phyloP scores from a whole-genome alignment of 139 green algal genomes.

The Picochlorum sp. region DNA sequence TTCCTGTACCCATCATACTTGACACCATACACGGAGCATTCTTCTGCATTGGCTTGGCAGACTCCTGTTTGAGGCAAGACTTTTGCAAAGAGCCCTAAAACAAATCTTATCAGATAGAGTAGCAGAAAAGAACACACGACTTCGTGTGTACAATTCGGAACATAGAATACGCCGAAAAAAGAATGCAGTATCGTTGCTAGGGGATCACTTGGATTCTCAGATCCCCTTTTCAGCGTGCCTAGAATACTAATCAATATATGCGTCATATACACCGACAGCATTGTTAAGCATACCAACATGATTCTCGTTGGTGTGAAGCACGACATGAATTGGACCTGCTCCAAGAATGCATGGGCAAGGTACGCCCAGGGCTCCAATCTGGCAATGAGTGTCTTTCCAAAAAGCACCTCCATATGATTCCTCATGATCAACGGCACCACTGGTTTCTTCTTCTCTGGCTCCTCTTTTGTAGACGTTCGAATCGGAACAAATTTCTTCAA shows the following conservation, averaged over 20 bases:
- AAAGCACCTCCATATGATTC: constrained; percentile 8
- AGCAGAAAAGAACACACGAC: constrained; percentile 18
- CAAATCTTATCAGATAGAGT: constrained; percentile 7
- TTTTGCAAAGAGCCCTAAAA: constrained; percentile 15
- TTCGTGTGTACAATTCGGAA: constrained; percentile 17
- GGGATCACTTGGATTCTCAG: constrained; percentile 13
- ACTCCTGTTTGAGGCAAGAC: constrained; percentile 7
- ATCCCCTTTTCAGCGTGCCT: constrained; percentile 10
- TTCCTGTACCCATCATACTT: constrained; percentile 33
- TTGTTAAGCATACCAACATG: constrained; percentile 6
- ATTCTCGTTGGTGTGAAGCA: background rate
- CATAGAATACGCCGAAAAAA: constrained; percentile 19
- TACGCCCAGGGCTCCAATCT: constrained; percentile 19
- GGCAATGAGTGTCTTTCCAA: background rate
- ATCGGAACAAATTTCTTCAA: background rate
- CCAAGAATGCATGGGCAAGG: constrained; percentile 9
- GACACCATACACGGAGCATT: constrained; percentile 8
- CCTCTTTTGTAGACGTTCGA: background rate
- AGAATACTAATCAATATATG: constrained; percentile 20
- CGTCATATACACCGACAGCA: constrained; percentile 12
- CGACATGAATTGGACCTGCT: background rate
- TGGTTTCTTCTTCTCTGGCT: background rate
- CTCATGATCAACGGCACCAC: background rate
- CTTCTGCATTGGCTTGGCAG: constrained; percentile 1
- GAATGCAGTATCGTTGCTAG: constrained; percentile 12